These are phyloP conservation scores for Torrubiella hemipterigena DNA, from an alignment of 2,329 filamentous ascomycete species.

Conservation along the genomic window DNA sequence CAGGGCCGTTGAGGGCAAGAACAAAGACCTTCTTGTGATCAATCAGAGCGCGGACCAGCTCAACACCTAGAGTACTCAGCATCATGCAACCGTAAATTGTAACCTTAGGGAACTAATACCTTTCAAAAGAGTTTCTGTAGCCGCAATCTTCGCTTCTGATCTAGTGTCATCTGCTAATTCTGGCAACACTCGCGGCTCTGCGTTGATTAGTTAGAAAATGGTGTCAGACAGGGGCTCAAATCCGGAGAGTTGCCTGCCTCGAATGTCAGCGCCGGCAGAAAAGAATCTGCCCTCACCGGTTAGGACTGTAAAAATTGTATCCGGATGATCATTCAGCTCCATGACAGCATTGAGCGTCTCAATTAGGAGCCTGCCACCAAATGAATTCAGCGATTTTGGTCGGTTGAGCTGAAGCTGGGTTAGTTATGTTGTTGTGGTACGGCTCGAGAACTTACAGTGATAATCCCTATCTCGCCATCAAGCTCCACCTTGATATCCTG, in stretches of 20 bases:
- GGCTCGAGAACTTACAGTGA: not conserved
- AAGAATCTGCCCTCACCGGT: conserved; percentile 4
- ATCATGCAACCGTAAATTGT: too few relatives aligned
- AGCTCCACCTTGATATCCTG: conserved; percentile 1
- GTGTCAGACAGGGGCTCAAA: not conserved
- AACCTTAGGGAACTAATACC: too few relatives aligned
- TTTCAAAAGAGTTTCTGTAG: not conserved
- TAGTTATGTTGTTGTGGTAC: not conserved
- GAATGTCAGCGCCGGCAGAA: conserved; percentile 4
- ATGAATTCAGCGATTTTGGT: conserved; percentile 3
- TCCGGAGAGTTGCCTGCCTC: not conserved
- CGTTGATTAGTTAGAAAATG: not conserved
- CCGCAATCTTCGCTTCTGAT: not conserved
- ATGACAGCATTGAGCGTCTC: conserved; percentile 5
- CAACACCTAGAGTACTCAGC: conserved; percentile 1
- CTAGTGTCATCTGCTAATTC: not conserved
- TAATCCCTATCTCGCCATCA: not conserved
- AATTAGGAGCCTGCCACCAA: conserved; percentile 1
- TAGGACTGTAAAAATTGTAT: conserved; percentile 5
- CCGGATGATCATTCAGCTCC: conserved; percentile 4
- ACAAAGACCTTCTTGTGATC: conserved; percentile 5
- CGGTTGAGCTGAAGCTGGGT: conserved; percentile 2
- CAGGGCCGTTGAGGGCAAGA: conserved; percentile 5
- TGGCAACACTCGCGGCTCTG: not conserved
- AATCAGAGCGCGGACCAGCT: conserved; percentile 5